Evolutionary conservation across 345 rosid genomes (phyloP).

Genomic region (Bruguiera sexangula): DNA sequence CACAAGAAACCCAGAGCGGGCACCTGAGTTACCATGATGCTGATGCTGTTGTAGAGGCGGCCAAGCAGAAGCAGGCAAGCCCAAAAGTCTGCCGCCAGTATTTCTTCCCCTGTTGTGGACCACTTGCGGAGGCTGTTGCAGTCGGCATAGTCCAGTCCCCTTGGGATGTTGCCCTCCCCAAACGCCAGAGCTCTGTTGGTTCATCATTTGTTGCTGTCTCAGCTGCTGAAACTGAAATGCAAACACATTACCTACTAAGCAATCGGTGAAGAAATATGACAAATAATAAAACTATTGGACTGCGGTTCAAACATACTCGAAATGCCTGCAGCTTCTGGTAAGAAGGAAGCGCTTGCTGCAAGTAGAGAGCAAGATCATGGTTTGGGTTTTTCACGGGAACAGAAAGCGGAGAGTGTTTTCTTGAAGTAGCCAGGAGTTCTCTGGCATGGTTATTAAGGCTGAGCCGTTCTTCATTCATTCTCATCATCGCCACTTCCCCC

Average conservation of each 20-base stretch:
- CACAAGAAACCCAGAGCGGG: slow-evolving; percentile 58
- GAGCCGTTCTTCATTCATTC: slow-evolving; percentile 6
- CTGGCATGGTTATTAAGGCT: slow-evolving; percentile 9
- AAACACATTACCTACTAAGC: background rate
- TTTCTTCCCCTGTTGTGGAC: slow-evolving; percentile 7
- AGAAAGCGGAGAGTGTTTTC: slow-evolving; percentile 27
- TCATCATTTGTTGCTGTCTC: slow-evolving; percentile 52
- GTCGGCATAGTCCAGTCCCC: slow-evolving; percentile 11
- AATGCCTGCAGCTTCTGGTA: slow-evolving; percentile 55
- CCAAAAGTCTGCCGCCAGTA: slow-evolving; percentile 15
- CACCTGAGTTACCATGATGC: slow-evolving; percentile 35
- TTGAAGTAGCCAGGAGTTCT: slow-evolving; percentile 22
- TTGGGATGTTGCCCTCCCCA: slow-evolving; percentile 25
- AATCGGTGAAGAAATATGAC: background rate
- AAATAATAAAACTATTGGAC: background rate
- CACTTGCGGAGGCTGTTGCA: slow-evolving; percentile 8
- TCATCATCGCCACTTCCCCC: slow-evolving; percentile 44
- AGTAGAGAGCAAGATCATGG: slow-evolving; percentile 24
- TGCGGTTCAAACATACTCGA: slow-evolving; percentile 34
- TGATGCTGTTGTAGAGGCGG: slow-evolving; percentile 44
- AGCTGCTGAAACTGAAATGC: slow-evolving; percentile 48
- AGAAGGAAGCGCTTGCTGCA: slow-evolving; percentile 33
- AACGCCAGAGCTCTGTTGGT: slow-evolving; percentile 22
- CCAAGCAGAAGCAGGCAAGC: slow-evolving; percentile 58
- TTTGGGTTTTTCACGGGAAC: slow-evolving; percentile 27